Conservation (phyloP, 192 early-diverging fungal species). For the Mortierella alpina region DNA sequence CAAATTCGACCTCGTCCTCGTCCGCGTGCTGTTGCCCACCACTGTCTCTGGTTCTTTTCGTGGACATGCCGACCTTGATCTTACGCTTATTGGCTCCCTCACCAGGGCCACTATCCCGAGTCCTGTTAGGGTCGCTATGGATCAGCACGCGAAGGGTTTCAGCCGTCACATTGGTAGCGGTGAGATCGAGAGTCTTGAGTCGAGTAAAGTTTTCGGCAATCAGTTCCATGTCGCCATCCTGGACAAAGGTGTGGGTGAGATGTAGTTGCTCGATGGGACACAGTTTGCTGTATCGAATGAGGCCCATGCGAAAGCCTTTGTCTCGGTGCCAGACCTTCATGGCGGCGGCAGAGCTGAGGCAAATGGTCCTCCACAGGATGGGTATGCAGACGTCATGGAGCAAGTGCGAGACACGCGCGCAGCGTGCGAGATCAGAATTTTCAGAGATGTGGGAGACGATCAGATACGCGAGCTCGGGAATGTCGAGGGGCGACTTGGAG, state of each 20-base stretch:
- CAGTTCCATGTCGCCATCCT: slow-evolving; percentile 38
- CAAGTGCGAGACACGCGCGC: slow-evolving; percentile 1
- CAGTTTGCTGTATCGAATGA: slow-evolving; percentile 27
- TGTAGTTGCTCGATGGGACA: slow-evolving; percentile 1
- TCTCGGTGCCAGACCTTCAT: slow-evolving; percentile 7
- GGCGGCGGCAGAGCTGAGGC: background rate
- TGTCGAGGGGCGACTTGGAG: too few species aligned
- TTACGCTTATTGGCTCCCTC: background rate
- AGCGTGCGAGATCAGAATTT: too few species aligned
- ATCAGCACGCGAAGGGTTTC: slow-evolving; percentile 35
- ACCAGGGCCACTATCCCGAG: background rate
- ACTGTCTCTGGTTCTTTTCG: too few species aligned
- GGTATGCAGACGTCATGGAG: slow-evolving; percentile 20
- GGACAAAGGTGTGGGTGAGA: background rate
- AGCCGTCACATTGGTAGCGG: slow-evolving; percentile 23
- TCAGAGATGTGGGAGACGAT: too few species aligned
- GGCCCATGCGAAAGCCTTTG: slow-evolving; percentile 31
- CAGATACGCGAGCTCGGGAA: too few species aligned
- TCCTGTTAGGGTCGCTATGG: slow-evolving; percentile 31
- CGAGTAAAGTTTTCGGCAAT: slow-evolving; percentile 29
- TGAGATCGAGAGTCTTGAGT: slow-evolving; percentile 17
- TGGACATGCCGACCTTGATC: too few species aligned
- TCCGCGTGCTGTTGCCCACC: background rate
- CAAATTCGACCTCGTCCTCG: background rate
- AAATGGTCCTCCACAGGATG: slow-evolving; percentile 7